A percentile compares a stretch with the other conserved stretches of the same genome.
Evolutionary conservation across 2,329 filamentous ascomycete species (phyloP).

Genomic region (Ophiosphaerella korrae): DNA sequence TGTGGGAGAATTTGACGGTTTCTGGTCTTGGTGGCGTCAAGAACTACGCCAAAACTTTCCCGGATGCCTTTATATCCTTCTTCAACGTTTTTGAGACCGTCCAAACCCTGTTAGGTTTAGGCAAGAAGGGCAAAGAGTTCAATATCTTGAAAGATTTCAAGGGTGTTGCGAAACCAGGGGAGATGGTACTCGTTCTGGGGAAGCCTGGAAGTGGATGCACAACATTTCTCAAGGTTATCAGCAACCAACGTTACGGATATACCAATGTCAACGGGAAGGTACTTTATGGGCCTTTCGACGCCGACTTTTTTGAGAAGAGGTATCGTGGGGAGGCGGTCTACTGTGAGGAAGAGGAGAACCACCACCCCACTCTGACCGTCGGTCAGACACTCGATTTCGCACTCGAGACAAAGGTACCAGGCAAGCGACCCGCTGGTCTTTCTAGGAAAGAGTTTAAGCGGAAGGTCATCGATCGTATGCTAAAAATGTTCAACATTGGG

Average conservation of each 20-base stretch:
- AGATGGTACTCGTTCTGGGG: slow-evolving; percentile 86
- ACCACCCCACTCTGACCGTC: slow-evolving; percentile 84
- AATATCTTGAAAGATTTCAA: slow-evolving; percentile 75
- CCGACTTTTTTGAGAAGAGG: slow-evolving; percentile 69
- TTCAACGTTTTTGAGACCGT: slow-evolving; percentile 74
- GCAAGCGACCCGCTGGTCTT: slow-evolving; percentile 76
- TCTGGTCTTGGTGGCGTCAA: slow-evolving; percentile 74
- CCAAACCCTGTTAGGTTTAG: slow-evolving; percentile 66
- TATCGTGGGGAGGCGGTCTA: slow-evolving; percentile 86
- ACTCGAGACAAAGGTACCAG: slow-evolving; percentile 81
- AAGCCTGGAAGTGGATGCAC: slow-evolving; percentile 69
- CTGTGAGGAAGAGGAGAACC: slow-evolving; percentile 84
- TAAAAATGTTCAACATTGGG: slow-evolving; percentile 94
- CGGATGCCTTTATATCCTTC: slow-evolving; percentile 75
- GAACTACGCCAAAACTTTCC: slow-evolving; percentile 76
- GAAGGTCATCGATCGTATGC: slow-evolving; percentile 71
- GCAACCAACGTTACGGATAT: slow-evolving; percentile 63
- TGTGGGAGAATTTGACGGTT: slow-evolving; percentile 79
- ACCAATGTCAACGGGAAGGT: slow-evolving; percentile 73
- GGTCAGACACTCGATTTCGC: slow-evolving; percentile 87
- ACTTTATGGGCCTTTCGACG: slow-evolving; percentile 74
- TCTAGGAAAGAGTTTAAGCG: slow-evolving; percentile 76
- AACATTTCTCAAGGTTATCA: slow-evolving; percentile 60
- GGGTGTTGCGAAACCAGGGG: slow-evolving; percentile 67
- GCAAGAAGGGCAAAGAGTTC: slow-evolving; percentile 71